These are phyloP conservation scores for Astrothelium macrocarpum DNA, from an alignment of 495 filamentous ascomycete genomes.

Conservation along the genomic window DNA sequence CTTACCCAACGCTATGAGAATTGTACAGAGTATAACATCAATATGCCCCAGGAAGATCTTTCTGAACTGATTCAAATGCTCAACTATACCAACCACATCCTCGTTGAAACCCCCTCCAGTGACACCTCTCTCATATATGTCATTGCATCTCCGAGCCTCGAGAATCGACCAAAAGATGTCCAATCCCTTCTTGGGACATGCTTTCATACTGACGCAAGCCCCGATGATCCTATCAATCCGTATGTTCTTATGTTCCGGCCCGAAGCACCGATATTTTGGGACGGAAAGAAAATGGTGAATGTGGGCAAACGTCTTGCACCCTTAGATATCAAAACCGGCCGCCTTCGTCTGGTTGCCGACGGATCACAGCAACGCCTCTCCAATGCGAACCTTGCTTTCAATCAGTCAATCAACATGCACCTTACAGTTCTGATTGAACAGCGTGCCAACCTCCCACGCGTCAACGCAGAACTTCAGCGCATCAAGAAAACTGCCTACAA, in stretches of 20 bases:
- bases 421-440: conserved; percentile 85
- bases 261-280: conserved; percentile 70
- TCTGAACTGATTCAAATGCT: conserved; percentile 70
- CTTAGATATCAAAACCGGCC: conserved; percentile 75
- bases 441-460: conserved; percentile 82
- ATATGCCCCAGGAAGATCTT: conserved; percentile 53
- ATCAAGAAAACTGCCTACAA: conserved; percentile 96
- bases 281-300: conserved; percentile 58
- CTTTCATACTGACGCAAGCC: conserved; percentile 62
- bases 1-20: conserved; percentile 91
- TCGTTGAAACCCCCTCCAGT: conserved; percentile 56
- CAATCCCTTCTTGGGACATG: conserved; percentile 78
- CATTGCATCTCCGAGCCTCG: conserved; percentile 72
- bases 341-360: conserved; percentile 82
- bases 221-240: conserved; percentile 61
- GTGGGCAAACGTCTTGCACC: conserved; percentile 64
- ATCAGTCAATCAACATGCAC: conserved; percentile 62
- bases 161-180: conserved; percentile 65
- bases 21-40: conserved; percentile 83
- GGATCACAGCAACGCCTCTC: conserved; percentile 70
- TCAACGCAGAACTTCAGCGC: conserved; percentile 82
- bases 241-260: conserved; percentile 81
- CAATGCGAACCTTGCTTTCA: conserved; percentile 65
- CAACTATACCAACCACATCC: conserved; percentile 77
- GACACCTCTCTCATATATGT: conserved; percentile 55